Evolutionary conservation across 2,329 filamentous ascomycete species (phyloP), one percentile per base, ranked within the genome.

Genomic region (Lachnellula willkommii): DNA sequence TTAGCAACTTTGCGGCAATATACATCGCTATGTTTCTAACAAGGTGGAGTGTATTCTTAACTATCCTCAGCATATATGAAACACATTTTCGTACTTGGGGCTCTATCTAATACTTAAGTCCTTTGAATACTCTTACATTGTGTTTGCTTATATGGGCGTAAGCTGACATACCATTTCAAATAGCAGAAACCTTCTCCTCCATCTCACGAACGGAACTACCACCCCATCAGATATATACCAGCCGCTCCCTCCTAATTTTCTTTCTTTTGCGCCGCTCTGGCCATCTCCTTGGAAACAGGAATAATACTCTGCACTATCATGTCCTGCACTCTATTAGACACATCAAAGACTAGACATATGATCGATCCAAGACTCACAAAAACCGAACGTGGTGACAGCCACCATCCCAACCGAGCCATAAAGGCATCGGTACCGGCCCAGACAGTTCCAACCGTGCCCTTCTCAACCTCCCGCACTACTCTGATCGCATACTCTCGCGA

Each of bases 381-480:
- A 40, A 32, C 20, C 4, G 22, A 40, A 9, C 22, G 48, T 50
- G 48, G 37, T 22, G 24, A 42, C 14, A 54, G 43, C 47, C 46
- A 45, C 47, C 15, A 43, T 36, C 5, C 36, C 24, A 28, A 15
- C 7, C 37, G 17, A n/a, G 36, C 46, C 6, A 36, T 37, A 20
- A 43, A 45, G 2, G 52, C 52, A 24, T 42, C n/a, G 3, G 35
- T 22, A 50, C 52, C 52, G 22, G 47, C 52, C 52, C 52, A 54
- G 37, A 50, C 35, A 2, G 22, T 32, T 50, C 52, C 52, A 36
- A 26, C 17, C 11, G 46, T 54, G n/a, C 52, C 52, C 6, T 50
- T 50, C 39, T 54, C 52, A 14, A 54, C 47, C 47, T 43, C 37
- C 12, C 24, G 50, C 12, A 52, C 48, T n/a, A 55, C 53, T 12